phyloP scores from a whole-genome alignment of 192 early-diverging fungal genomes.

The Thamnidium elegans region DNA sequence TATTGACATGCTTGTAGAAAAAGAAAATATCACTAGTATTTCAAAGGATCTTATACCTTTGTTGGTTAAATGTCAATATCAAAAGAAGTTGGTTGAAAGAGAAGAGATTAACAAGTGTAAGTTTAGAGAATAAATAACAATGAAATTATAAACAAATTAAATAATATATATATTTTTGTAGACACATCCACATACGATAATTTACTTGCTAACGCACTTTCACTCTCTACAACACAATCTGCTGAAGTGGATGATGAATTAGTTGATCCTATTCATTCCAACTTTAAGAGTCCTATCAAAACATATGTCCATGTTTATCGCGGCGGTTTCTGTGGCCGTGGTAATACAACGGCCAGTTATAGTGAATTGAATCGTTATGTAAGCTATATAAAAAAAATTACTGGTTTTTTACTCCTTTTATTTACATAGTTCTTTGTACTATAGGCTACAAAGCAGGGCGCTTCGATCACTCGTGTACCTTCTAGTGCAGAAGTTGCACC shows the following conservation, averaged over 20 bases:
- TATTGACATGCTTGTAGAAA: conserved; percentile 70
- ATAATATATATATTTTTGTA: no score
- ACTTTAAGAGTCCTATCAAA: conserved; percentile 37
- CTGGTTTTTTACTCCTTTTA: conserved; percentile 2
- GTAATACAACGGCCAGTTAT: conserved; percentile 79
- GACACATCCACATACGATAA: conserved; percentile 23
- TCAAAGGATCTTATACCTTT: conserved; percentile 83
- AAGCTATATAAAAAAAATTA: conserved; percentile 23
- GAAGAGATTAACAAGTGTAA: conserved; percentile 67
- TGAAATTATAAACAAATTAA: no score
- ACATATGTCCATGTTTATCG: conserved; percentile 60
- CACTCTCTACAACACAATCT: conserved; percentile 34
- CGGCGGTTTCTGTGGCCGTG: conserved; percentile 76
- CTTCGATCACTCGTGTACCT: conserved; percentile 56
- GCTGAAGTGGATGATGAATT: conserved; percentile 42
- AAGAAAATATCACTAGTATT: conserved; percentile 70
- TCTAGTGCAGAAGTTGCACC: conserved; percentile 64
- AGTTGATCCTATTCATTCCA: conserved; percentile 30
- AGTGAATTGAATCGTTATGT: conserved; percentile 85
- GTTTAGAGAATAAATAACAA: background rate
- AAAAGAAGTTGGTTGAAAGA: conserved; percentile 59
- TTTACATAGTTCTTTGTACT: background rate
- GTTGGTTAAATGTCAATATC: conserved; percentile 83
- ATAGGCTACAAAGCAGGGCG: conserved; percentile 37
- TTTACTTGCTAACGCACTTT: conserved; percentile 33